Evolutionary conservation across 768 basidiomycete genomes (phyloP), one percentile per base, ranked within the genome.

Genomic region (Rhodotorula taiwanensis): DNA sequence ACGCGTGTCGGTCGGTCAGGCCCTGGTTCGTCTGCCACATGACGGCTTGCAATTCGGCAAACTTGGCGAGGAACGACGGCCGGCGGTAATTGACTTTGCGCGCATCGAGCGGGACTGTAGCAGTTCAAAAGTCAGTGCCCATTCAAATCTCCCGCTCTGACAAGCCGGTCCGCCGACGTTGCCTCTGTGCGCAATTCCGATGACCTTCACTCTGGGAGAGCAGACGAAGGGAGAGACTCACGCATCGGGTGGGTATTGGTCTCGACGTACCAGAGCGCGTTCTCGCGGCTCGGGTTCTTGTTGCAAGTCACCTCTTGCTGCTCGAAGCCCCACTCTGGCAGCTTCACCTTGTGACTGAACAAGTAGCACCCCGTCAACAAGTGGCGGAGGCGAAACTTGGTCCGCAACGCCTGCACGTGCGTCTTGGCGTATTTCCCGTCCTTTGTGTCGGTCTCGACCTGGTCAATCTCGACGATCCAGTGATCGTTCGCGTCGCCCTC

Each of bases 271-370:
- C 95, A 98, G 64, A 98, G 74, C 34, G 91, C 92, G 76, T 98
- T 98, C 4, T 80, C 82, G 75, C 79, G 81, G 30, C 86, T 86
- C 18, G 95, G 93, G 71, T 98, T 94, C 81, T 92, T 98, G 78
- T 99, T 99, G 76, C 95, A 99, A 0, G 95, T 98, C 55, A 99
- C 95, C 73, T 99, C 95, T 75, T 99, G 95, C 76, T 99, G 95
- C 74, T 97, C 95, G 70, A 81, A 99, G 0, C 84, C 95, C 95
- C 95, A 99, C 8, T 95, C 88, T 0, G 95, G 95, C 2, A 99
- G 78, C 77, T 98, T 98, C 72, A 97, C 87, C 76, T 95, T 95
- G 78, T 99, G 95, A 28, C 88, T 91, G 80, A 98, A 99, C 42
- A 99, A 81, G 75, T 95, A 98, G 75, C 95, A 99, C 1, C 93